A percentile compares a stretch with the other conserved stretches of the same genome.
Evolutionary conservation across 2,329 filamentous ascomycete species (phyloP).

Genomic region (Penicillium carneum): DNA sequence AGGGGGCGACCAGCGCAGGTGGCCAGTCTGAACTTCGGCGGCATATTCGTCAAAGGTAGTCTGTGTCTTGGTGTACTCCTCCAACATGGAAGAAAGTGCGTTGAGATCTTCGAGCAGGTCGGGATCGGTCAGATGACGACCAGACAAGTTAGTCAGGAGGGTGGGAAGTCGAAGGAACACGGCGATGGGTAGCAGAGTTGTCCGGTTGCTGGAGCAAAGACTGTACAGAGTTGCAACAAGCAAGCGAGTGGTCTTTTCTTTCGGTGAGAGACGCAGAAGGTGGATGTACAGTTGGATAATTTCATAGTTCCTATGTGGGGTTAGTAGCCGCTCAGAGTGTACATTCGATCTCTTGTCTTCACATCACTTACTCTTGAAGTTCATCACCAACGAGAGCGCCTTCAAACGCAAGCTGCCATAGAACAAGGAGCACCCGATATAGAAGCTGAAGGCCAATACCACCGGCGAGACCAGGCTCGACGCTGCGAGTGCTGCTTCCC

Average conservation of each 20-base stretch:
- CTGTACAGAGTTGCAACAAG: constrained; percentile 89
- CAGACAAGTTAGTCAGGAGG: constrained; percentile 65
- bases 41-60: constrained; percentile 74
- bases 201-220: constrained; percentile 77
- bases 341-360: background rate
- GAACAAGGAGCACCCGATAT: constrained; percentile 88
- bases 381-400: constrained; percentile 73
- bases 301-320: constrained; percentile 77
- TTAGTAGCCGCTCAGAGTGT: constrained; percentile 29
- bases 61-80: constrained; percentile 79
- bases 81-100: constrained; percentile 69
- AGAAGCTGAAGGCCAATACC: constrained; percentile 90
- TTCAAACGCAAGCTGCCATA: constrained; percentile 98
- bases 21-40: constrained; percentile 82
- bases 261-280: constrained; percentile 87
- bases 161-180: constrained; percentile 81
- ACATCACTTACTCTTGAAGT: constrained; percentile 64
- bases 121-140: constrained; percentile 58
- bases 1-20: constrained; percentile 90
- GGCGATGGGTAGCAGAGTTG: constrained; percentile 76
- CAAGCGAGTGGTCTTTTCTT: constrained; percentile 95
- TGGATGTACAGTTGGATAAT: constrained; percentile 91
- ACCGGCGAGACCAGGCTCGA: constrained; percentile 69
- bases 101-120: constrained; percentile 60
- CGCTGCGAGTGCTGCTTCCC: constrained; percentile 68